Base-by-base conservation (phyloP, 2,329 filamentous ascomycete genomes). In the Claviceps quebecensis region DNA sequence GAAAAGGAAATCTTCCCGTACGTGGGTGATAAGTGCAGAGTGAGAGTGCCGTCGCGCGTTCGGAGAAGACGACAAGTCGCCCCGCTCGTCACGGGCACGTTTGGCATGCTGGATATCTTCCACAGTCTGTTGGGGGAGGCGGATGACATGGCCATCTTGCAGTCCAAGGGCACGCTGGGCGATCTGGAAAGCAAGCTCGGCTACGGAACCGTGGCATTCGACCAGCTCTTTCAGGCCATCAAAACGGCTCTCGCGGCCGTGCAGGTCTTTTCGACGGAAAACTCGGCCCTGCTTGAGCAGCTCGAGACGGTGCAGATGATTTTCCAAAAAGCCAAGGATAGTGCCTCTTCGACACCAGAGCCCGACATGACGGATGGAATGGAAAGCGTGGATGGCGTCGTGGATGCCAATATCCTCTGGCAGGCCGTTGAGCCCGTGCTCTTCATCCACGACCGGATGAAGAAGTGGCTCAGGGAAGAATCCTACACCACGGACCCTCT, bases 361-460 rank as follows among this genome's bases (percentile, higher is more conserved):
- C 55, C 57, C 5, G n/a, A 50, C 5, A 52, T 29, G 26, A 29
- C 48, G 8, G 54, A 59, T 23, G 53, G 43, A 2, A 14, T 7
- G n/a, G 46, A 40, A 11, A 41, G 37, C 5, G 37, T 26, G 7
- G 49, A 45, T 36, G 51, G n/a, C 3, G 47, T 58, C 4, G 46
- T 59, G 5, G 59, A 61, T 34, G 57, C 56, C 7, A 56, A 54
- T 22, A 61, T 89, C 64, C 76, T 96, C 54, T 81, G 87, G 55
- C 90, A 90, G 5, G 81, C 95, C 59, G 93, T 96, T 63, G 84
- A 83, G 46, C 78, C 84, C 34, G 85, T 88, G 2, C 87, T 87
- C 16, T 80, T 86, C 59, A 79, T 81, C 37, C 74, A 63, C 19
- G 61, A 63, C 40, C 54, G 59, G 11, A 56, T 63, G 26, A 63